These are phyloP conservation scores for Castanea sativa DNA, from an alignment of 306 rosid species.

Conservation along the genomic window DNA sequence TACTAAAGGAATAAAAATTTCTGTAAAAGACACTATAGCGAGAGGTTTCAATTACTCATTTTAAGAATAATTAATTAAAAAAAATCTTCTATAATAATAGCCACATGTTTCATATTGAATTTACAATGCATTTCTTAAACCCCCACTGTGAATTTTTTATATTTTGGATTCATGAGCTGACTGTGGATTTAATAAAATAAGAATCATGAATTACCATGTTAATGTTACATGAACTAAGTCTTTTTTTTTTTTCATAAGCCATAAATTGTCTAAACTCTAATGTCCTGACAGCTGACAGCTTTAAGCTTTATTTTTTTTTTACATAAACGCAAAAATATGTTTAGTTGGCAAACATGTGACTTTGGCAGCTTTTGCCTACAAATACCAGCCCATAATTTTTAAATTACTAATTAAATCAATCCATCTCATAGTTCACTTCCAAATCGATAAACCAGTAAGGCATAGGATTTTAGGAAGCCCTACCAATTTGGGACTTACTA, in stretches of 20 bases:
- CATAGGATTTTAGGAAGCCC: neutral
- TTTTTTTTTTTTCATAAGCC: neutral
- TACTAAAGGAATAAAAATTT: no score
- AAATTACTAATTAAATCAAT: slow-evolving; percentile 30
- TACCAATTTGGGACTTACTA: neutral
- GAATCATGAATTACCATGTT: no score
- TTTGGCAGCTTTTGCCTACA: slow-evolving; percentile 53
- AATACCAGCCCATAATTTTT: slow-evolving; percentile 19
- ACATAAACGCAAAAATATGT: slow-evolving; percentile 22
- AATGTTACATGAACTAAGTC: neutral
- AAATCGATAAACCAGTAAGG: slow-evolving; percentile 19
- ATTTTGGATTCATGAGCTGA: no score
- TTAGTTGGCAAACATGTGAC: slow-evolving; percentile 60
- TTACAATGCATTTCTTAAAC: no score
- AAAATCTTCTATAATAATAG: no score
- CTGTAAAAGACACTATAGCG: no score
- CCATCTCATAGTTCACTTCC: slow-evolving; percentile 23
- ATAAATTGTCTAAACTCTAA: neutral
- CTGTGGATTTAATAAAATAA: no score
- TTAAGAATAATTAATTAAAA: no score
- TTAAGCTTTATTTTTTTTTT: neutral
- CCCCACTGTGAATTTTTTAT: no score
- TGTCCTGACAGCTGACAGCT: no score
- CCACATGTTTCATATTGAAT: no score
- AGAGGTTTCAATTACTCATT: no score